A percentile compares a stretch with the other conserved stretches of the same genome.
These are phyloP conservation scores for Neurospora intermedia DNA, from an alignment of 495 filamentous ascomycete species.

Conservation along the genomic window DNA sequence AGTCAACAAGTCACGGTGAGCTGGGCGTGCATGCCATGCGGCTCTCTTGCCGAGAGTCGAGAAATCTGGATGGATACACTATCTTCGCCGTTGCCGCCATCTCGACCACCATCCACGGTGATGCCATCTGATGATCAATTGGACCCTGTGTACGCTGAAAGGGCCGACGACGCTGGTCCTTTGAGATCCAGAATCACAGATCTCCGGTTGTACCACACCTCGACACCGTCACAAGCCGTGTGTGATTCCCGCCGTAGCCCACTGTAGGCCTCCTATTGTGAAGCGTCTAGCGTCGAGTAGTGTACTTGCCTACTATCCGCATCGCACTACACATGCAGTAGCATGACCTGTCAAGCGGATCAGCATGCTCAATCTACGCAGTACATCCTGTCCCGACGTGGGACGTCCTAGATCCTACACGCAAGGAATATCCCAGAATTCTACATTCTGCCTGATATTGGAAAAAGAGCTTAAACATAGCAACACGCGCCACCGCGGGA, in stretches of 20 bases:
- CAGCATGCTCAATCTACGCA: too few species aligned
- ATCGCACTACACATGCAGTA: neutral
- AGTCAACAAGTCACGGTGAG: neutral
- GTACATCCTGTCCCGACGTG: too few species aligned
- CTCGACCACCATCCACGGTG: neutral
- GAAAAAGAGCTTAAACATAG: neutral
- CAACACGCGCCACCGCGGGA: neutral
- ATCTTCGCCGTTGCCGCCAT: neutral
- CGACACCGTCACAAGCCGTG: neutral
- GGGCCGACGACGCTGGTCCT: neutral
- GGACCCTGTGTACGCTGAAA: neutral
- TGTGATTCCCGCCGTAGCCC: neutral
- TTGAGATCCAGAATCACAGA: neutral
- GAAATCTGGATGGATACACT: neutral
- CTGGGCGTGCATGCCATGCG: neutral
- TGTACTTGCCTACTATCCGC: neutral
- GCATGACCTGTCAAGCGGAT: neutral
- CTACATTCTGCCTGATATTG: neutral
- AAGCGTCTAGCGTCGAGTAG: neutral
- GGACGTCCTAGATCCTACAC: neutral
- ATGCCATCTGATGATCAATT: neutral
- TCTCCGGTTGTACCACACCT: neutral
- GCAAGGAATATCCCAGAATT: neutral
- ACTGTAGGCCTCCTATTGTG: neutral
- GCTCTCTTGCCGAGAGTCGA: neutral